Base-by-base conservation (phyloP, 305 asterid genomes). In the Rubia peregrina region DNA sequence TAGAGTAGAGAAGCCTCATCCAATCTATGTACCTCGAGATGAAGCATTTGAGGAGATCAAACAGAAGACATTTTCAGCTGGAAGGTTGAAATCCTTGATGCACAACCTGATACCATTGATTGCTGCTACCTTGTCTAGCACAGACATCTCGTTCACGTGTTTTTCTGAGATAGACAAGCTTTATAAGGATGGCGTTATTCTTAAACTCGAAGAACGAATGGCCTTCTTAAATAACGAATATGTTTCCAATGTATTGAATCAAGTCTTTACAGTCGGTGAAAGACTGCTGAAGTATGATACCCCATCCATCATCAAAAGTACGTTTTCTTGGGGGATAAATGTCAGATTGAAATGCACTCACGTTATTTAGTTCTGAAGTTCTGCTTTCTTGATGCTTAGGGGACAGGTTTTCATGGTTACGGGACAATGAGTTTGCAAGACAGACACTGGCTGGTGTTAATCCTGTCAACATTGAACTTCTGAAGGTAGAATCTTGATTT, bases 361-460 rank as follows among this genome's bases (percentile, higher is more conserved):
- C 16, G 9, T 41, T 16, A 4, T 53, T 46, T 69, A 55, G 17
- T 51, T 21, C 65, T 67, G 53, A 62, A 42, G 71, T 17, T 44
- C 24, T 51, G 13, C 36, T 40, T 33, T n/a, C n/a, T 22, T 40
- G 59, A 36, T 40, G 55, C 1, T 24, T 77, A 90, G 95, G 87
- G 72, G 97, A 90, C 82, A 85, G 94, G 82, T 89, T 89, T 76
- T 75, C 93, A n/a, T 91, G 97, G 97, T 73, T 91, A 38, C 73
- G 97, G 74, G 97, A 91, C 79, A 81, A 80, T 36, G 97, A 91
- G 84, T 91, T 91, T 79, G 93, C 96, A 6, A 91, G 97, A 19
- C 97, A 91, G 81, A 71, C 79, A 61, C 72, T 91, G 80, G 96
- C 97, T 8, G 97, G 96, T 44, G 93, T 91, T 26, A 91, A 91